A percentile compares a stretch with the other conserved stretches of the same genome.
Evolutionary conservation across 2,329 filamentous ascomycete genomes (phyloP).

Genomic region (Aspergillus arachidicola): DNA sequence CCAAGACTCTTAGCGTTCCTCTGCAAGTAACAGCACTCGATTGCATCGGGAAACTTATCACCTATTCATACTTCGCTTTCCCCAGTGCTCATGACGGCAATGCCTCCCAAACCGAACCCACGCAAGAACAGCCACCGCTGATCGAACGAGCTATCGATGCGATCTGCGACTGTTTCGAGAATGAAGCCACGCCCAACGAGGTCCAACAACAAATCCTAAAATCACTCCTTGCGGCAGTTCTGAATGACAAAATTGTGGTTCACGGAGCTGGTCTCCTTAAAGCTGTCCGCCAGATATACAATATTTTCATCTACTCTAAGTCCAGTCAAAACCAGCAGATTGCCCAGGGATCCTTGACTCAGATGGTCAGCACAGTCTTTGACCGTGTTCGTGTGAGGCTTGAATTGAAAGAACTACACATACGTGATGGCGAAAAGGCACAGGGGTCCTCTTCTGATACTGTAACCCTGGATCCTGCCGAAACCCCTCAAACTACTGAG

Average conservation of each 20-base stretch:
- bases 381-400: conserved; percentile 87
- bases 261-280: conserved; percentile 95
- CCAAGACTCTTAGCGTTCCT: conserved; percentile 80
- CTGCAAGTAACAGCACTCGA: conserved; percentile 90
- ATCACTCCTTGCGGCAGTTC: conserved; percentile 87
- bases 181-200: conserved; percentile 87
- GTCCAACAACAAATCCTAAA: conserved; percentile 98
- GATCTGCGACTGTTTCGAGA: conserved; percentile 98
- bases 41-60: conserved; percentile 98
- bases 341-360: conserved; percentile 92
- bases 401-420: conserved; percentile 80
- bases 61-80: conserved; percentile 95
- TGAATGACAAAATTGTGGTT: conserved; percentile 98
- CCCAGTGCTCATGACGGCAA: conserved; percentile 48
- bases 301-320: conserved; percentile 94
- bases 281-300: conserved; percentile 96
- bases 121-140: conserved; percentile 63
- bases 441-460: conserved; percentile 37
- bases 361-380: conserved; percentile 98
- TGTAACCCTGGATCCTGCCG: conserved; percentile 40
- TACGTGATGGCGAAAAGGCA: conserved; percentile 46
- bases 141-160: conserved; percentile 98
- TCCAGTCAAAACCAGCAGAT: conserved; percentile 95
- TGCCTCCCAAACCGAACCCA: conserved; percentile 26
- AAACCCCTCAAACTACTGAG: conserved; percentile 49